Conservation (phyloP, 305 asterid species). For the Fraxinus greggii region DNA sequence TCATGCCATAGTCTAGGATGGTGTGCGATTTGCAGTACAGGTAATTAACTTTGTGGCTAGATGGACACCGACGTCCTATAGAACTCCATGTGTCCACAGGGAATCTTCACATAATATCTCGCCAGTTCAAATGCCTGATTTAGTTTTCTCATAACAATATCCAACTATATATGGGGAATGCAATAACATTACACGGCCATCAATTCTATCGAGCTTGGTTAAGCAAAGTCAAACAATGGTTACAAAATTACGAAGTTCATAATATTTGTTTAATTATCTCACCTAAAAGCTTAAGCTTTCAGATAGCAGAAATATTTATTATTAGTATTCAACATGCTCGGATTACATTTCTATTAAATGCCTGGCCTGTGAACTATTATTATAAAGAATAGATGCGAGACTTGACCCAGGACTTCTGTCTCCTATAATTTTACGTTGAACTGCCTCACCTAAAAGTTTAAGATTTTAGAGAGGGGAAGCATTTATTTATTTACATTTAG, state of each 20-base stretch:
- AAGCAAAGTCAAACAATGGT: not conserved
- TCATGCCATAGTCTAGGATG: not conserved
- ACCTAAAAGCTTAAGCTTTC: not conserved
- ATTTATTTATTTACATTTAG: not conserved
- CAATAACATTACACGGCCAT: not conserved
- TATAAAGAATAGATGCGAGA: not conserved
- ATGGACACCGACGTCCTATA: not conserved
- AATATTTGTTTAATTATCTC: not conserved
- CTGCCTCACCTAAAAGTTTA: not conserved
- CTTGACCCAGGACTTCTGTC: not conserved
- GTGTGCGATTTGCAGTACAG: not conserved
- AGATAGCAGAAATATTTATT: not conserved
- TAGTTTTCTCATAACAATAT: not conserved
- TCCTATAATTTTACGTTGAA: not conserved
- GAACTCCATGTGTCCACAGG: not conserved
- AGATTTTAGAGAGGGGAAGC: not conserved
- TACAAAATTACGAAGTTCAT: not conserved
- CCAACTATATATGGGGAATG: not conserved
- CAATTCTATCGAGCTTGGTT: not conserved
- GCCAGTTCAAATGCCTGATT: not conserved
- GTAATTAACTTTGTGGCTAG: not conserved
- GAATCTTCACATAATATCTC: not conserved
- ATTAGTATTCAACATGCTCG: not conserved
- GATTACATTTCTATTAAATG: not conserved
- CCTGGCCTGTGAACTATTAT: not conserved